Evolutionary conservation across 768 basidiomycete genomes (phyloP), one percentile per base, ranked within the genome.

Genomic region (Rhodocollybia butyracea): DNA sequence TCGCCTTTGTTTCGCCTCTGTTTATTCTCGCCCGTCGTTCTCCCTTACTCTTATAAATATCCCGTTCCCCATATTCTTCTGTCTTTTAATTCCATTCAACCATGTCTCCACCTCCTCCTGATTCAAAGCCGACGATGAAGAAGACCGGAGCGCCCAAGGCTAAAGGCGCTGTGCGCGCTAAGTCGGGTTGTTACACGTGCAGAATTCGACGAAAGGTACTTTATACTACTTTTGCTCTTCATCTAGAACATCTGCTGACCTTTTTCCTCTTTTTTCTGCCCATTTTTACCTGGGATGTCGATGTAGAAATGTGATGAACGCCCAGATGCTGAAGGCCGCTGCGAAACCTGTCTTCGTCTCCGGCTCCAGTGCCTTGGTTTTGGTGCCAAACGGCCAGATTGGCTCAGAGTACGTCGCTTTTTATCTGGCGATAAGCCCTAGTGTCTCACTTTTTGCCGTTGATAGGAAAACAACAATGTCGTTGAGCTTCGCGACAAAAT

Each of bases 121-220:
- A 77, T 66, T 70, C 73, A 43, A 27, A 26, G 19, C 67, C 77
- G 50, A 65, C 69, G 32, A 34, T 72, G 56, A 75, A 76, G 70
- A 79, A 75, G 60, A 54, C 66, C 68, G 81, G 81, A 63, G 75
- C 80, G 67, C 79, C 84, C 59, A 91, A 91, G 68, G 78, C 83
- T 59, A 92, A 91, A 77, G 89, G 87, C 67, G 85, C 88, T 54
- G 82, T 86, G 27, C 85, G 90, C 66, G 90, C 89, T 54, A 92
- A 92, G 80, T 88, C 88, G 51, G 90, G 91, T 60, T 93, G 91
- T 69, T 92, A 91, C 73, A 92, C 90, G 55, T 92, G 90, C 75
- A 81, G 90, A 64, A 89, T 92, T 38, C 82, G 91, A 61, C 79
- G 90, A 64, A 91, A 92, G 88, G 90, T 89, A 47, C 39, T 70